phyloP scores from a whole-genome alignment of 1,139 yeast species.

The Petasospora rhodanensis region DNA sequence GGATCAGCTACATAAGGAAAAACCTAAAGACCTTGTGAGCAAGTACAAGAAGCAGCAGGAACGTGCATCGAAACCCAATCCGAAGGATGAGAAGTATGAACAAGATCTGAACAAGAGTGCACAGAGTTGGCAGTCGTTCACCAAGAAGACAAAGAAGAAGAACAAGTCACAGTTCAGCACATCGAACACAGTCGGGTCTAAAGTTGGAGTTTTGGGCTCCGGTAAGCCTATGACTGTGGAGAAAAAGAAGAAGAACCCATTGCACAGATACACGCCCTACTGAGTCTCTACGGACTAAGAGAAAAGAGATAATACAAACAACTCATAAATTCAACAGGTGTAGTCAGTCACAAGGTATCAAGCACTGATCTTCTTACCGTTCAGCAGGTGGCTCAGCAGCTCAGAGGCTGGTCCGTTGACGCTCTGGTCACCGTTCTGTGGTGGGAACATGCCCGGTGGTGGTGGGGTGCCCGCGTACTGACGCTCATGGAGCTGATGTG shows the following conservation, averaged over 20 bases:
- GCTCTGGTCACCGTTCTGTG: conserved; percentile 15
- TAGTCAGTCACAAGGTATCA: conserved; percentile 14
- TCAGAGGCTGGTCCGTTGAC: conserved; percentile 49
- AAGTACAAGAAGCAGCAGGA: conserved; percentile 14
- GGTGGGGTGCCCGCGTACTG: conserved; percentile 29
- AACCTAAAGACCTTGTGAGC: conserved; percentile 11
- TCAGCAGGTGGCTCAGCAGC: conserved; percentile 64
- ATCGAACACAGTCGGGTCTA: conserved; percentile 24
- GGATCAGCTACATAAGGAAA: conserved; percentile 10
- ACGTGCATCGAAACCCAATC: conserved; percentile 4
- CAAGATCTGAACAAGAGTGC: conserved; percentile 23
- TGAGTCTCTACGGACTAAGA: conserved; percentile 1
- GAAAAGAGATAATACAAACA: not conserved
- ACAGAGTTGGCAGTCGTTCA: conserved; percentile 31
- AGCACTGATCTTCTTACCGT: conserved; percentile 51
- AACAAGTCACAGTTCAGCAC: conserved; percentile 26
- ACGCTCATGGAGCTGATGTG: conserved; percentile 23
- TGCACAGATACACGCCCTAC: conserved; percentile 9
- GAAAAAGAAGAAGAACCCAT: conserved; percentile 6
- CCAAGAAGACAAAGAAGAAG: conserved; percentile 24
- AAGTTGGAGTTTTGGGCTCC: conserved; percentile 27
- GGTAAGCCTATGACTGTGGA: conserved; percentile 18
- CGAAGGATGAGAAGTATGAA: conserved; percentile 13
- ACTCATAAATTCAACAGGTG: too few relatives aligned
- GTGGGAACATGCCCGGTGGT: conserved; percentile 43